Evolutionary conservation across 176 grass and related monocot genomes (phyloP).

Genomic region (bread wheat (Triticum aestivum)): IWGSC_CS_RefSeq_v2.1 NC_057796.1:6911657-6912156

Average conservation of each 20-base stretch:
- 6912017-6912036: too few relatives aligned
- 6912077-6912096: too few relatives aligned
- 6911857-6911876: background rate
- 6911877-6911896: background rate
- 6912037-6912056: too few relatives aligned
- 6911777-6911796: background rate
- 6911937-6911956: slow-evolving; percentile 16
- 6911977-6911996: background rate
- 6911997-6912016: too few relatives aligned
- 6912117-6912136: too few relatives aligned
- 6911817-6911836: background rate
- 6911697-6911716: slow-evolving; percentile 34
- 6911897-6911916: background rate
- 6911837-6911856: background rate
- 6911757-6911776: background rate
- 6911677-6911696: background rate
- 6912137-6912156: too few relatives aligned
- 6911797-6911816: slow-evolving; percentile 2
- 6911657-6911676: slow-evolving; percentile 25
- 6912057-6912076: too few relatives aligned
- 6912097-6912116: too few relatives aligned
- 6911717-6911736: background rate
- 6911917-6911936: background rate
- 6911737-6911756: too few relatives aligned
- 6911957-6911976: background rate